These are phyloP conservation scores for Ogataea paradorogensis DNA, from an alignment of 805 yeast species.

Conservation along the genomic window DNA sequence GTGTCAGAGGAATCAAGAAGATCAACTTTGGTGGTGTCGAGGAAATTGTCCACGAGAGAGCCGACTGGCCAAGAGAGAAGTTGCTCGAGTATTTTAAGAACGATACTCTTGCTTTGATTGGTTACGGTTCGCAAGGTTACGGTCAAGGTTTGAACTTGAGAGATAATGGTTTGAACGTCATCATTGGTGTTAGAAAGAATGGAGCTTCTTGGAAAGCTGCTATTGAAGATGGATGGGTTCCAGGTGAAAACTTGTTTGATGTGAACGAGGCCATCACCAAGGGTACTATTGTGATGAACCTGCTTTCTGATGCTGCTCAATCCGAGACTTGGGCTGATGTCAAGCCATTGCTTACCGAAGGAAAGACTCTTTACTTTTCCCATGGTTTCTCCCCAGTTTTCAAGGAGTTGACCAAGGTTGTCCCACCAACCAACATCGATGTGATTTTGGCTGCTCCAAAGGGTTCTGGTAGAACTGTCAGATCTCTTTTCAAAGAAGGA, in stretches of 20 bases:
- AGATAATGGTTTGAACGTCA: constrained; percentile 97
- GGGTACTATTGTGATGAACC: constrained; percentile 96
- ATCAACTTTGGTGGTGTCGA: constrained; percentile 95
- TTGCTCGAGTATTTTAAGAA: constrained; percentile 94
- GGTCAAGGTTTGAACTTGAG: constrained; percentile 99
- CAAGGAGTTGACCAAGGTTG: constrained; percentile 96
- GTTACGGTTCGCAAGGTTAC: constrained; percentile 99
- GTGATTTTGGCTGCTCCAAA: constrained; percentile 99
- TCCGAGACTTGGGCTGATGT: constrained; percentile 93
- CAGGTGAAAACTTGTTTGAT: constrained; percentile 96
- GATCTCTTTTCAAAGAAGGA: constrained; percentile 99
- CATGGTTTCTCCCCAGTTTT: constrained; percentile 99
- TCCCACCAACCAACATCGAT: constrained; percentile 90
- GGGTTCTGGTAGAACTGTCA: constrained; percentile 99
- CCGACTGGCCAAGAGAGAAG: constrained; percentile 99
- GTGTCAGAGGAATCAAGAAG: constrained; percentile 89
- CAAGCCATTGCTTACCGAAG: constrained; percentile 91
- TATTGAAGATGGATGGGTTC: constrained; percentile 99
- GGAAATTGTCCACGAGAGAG: constrained; percentile 96
- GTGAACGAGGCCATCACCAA: constrained; percentile 88
- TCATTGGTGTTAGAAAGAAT: constrained; percentile 96
- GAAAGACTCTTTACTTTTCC: constrained; percentile 97
- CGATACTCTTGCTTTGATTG: constrained; percentile 95
- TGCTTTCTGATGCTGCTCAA: constrained; percentile 98
- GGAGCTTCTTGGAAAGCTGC: constrained; percentile 99